phyloP scores from a whole-genome alignment of 192 early-diverging fungal genomes.

The Rhizophagus sp. region DNA sequence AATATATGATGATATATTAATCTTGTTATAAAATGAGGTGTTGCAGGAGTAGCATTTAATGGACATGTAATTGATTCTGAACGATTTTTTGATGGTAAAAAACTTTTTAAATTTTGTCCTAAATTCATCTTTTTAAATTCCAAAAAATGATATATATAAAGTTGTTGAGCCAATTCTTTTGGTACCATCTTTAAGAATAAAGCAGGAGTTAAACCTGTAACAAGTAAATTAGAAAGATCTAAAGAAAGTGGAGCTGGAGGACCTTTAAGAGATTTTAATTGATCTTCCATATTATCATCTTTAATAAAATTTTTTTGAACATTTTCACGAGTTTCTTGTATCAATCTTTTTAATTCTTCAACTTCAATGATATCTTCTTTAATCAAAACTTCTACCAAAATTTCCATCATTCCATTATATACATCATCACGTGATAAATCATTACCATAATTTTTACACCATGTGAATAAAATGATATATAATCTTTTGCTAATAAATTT shows the following conservation, averaged over 20 bases:
- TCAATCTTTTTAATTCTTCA: conserved; percentile 10
- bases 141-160: conserved; percentile 64
- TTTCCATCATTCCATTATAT: conserved; percentile 31
- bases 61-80: conserved; percentile 31
- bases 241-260: conserved; percentile 19
- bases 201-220: conserved; percentile 63
- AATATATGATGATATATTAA: conserved; percentile 69
- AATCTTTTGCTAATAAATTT: conserved; percentile 1
- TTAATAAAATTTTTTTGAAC: not conserved
- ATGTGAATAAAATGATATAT: conserved; percentile 28
- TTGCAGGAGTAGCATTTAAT: conserved; percentile 42
- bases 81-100: conserved; percentile 42
- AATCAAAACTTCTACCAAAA: conserved; percentile 28
- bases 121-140: conserved; percentile 25
- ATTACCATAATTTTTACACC: conserved; percentile 35
- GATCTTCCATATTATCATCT: conserved; percentile 9
- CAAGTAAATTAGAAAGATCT: conserved; percentile 50
- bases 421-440: conserved; percentile 42
- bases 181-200: conserved; percentile 63
- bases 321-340: not conserved
- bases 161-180: conserved; percentile 63
- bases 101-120: conserved; percentile 29
- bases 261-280: not conserved
- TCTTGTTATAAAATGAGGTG: conserved; percentile 74
- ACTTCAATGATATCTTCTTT: not conserved